Conservation (phyloP, 2,329 filamentous ascomycete species). For the Colletotrichum sublineola region DNA sequence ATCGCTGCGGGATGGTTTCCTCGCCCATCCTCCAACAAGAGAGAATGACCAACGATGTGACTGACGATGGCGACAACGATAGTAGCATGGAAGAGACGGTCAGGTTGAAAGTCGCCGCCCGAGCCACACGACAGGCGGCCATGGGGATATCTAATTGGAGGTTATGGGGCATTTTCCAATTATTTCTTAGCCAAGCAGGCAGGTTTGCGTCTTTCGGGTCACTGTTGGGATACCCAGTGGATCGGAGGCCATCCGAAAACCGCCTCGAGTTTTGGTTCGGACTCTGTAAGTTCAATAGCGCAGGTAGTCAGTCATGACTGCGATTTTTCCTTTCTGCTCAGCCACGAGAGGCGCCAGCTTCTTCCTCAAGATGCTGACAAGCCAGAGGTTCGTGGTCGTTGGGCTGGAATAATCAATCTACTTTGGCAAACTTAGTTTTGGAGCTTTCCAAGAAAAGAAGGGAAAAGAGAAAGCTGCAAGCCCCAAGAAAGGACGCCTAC, state of each 20-base stretch:
- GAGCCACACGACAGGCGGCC: conserved; percentile 20
- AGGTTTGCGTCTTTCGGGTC: conserved; percentile 20
- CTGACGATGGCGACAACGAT: background rate
- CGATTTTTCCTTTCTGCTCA: background rate
- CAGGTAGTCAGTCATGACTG: background rate
- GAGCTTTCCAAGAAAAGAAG: background rate
- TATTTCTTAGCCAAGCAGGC: background rate
- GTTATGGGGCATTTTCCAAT: background rate
- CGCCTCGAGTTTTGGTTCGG: conserved; percentile 9
- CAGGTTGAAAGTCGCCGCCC: conserved; percentile 30
- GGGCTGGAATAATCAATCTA: conserved; percentile 1
- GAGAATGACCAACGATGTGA: background rate
- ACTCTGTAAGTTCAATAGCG: background rate
- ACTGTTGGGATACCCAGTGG: conserved; percentile 24
- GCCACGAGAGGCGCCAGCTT: conserved; percentile 8
- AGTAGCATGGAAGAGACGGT: background rate
- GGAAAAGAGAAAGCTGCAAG: no score
- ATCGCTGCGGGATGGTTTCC: conserved; percentile 16
- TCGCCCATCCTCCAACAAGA: background rate
- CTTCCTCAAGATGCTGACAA: background rate
- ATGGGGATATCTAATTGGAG: background rate
- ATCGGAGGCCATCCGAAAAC: conserved; percentile 3
- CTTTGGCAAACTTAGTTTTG: background rate
- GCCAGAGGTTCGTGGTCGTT: background rate
- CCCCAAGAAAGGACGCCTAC: background rate